Base-by-base conservation (phyloP, 2,329 filamentous ascomycete genomes). In the Colletotrichum abscissum region DNA sequence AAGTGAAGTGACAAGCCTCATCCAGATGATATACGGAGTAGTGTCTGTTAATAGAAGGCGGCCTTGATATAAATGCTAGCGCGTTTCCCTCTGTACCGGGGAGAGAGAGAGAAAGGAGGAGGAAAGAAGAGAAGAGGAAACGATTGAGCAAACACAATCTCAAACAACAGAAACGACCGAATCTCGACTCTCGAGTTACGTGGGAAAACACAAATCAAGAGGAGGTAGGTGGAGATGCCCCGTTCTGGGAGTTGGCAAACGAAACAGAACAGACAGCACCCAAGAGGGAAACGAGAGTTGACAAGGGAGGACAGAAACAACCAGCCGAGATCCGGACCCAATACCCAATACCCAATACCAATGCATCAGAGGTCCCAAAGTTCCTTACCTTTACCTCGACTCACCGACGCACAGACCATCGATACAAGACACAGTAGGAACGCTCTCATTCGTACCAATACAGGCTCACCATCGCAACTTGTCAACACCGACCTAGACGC, bases 51-150 rank as follows among this genome's bases (percentile, higher is more conserved):
- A 60, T 46, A 46, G 60, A 62, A 54, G 24, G 24, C 30, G 9
- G 59, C 49, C 55, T 16, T n/a, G 42, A 65, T 73, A 73, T 73
- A 73, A 73, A 73, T 70, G 67, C 70, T 73, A 73, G 70, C 70
- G 70, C 49, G 60, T 14, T 62, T 70, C 59, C 66, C 67, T 46
- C 22, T n/a, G 59, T 16, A 16, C 12, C 24, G 4, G 22, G 57
- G n/a, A 42, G 11, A 33, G 11, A 33, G 33, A 65, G 22, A 42
- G 11, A 33, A 38, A 52, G n/a, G 66, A 63, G 46, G 26, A 62
- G 46, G 64, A 62, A 52, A 70, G 12, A 55, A 66, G 56, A 42
- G 19, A 63, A 66, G 56, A 42, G 19, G 57, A 12, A 68, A 64
- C 28, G 11, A 52, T 33, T n/a, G n/a, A 64, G 42, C 42, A 35